These are phyloP conservation scores for Paxillus involutus DNA, from an alignment of 768 basidiomycete species.

Conservation along the genomic window DNA sequence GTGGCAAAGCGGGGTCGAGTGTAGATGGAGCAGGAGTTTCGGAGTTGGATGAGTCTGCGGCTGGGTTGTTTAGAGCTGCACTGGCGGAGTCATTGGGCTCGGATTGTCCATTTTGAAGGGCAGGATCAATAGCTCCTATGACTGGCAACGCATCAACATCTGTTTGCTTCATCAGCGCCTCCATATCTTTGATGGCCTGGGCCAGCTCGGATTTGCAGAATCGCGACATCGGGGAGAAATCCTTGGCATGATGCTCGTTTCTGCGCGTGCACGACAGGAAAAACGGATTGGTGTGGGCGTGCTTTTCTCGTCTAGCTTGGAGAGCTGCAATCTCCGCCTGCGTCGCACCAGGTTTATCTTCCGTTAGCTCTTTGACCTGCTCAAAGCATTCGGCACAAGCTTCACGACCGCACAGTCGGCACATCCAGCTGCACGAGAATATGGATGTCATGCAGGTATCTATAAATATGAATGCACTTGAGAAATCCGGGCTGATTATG, in stretches of 20 bases:
- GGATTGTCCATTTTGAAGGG: conserved; percentile 19
- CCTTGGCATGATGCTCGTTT: conserved; percentile 63
- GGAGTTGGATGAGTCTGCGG: conserved; percentile 8
- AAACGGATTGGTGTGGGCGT: conserved; percentile 66
- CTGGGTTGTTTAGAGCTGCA: conserved; percentile 10
- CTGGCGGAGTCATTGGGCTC: neutral
- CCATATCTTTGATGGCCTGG: conserved; percentile 69
- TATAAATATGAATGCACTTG: conserved; percentile 31
- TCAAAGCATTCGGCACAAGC: conserved; percentile 83
- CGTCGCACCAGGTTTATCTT: conserved; percentile 47
- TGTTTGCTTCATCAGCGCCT: conserved; percentile 42
- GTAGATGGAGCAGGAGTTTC: neutral
- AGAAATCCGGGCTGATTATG: conserved; percentile 6
- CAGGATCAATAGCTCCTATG: conserved; percentile 29
- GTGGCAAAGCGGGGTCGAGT: neutral
- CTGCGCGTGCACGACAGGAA: conserved; percentile 72
- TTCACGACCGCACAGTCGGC: conserved; percentile 87
- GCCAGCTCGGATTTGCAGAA: conserved; percentile 66
- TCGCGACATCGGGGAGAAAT: conserved; percentile 81
- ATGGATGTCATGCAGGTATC: conserved; percentile 95
- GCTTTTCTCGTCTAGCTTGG: conserved; percentile 55
- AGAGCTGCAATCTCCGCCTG: conserved; percentile 49
- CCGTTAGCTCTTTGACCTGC: conserved; percentile 64
- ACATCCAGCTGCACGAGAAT: conserved; percentile 89
- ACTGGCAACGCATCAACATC: conserved; percentile 26